phyloP scores from a whole-genome alignment of 768 basidiomycete genomes.

The Mycena sanguinolenta region DNA sequence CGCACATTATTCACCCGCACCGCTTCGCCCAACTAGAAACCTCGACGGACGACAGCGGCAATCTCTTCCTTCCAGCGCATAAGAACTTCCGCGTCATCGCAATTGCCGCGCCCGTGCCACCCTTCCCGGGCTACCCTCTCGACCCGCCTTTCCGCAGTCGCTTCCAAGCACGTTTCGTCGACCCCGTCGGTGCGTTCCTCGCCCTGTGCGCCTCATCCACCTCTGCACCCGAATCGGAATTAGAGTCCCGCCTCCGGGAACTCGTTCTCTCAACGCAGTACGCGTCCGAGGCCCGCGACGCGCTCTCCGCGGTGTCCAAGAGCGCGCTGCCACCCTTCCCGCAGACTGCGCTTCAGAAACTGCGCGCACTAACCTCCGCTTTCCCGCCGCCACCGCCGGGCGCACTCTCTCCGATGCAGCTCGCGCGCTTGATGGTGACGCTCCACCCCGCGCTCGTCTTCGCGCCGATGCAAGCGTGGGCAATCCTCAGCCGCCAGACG shows the following conservation, averaged over 20 bases:
- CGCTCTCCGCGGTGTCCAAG: slow-evolving; percentile 66
- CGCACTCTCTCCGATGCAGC: slow-evolving; percentile 57
- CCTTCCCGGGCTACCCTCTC: slow-evolving; percentile 74
- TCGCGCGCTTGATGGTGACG: slow-evolving; percentile 66
- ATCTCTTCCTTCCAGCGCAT: slow-evolving; percentile 73
- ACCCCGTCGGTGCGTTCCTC: slow-evolving; percentile 67
- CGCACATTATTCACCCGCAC: slow-evolving; percentile 76
- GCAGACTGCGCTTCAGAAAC: slow-evolving; percentile 71
- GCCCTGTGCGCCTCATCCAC: slow-evolving; percentile 51
- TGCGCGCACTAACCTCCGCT: slow-evolving; percentile 55
- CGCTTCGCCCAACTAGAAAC: slow-evolving; percentile 63
- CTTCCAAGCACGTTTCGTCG: slow-evolving; percentile 77
- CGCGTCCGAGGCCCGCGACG: slow-evolving; percentile 69
- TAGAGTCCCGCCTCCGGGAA: slow-evolving; percentile 60
- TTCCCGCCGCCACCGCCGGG: slow-evolving; percentile 62
- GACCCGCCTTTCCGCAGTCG: slow-evolving; percentile 79
- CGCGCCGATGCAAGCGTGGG: slow-evolving; percentile 74
- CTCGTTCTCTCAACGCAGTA: slow-evolving; percentile 74
- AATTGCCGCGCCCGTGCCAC: slow-evolving; percentile 77
- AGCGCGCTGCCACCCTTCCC: slow-evolving; percentile 72
- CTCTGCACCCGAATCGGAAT: slow-evolving; percentile 44
- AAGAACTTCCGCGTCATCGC: slow-evolving; percentile 78
- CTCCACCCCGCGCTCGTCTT: slow-evolving; percentile 71
- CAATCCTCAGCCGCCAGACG: slow-evolving; percentile 66
- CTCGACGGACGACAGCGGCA: slow-evolving; percentile 49